Base-by-base conservation (phyloP, 768 basidiomycete species). In the Phaffia australis region DNA sequence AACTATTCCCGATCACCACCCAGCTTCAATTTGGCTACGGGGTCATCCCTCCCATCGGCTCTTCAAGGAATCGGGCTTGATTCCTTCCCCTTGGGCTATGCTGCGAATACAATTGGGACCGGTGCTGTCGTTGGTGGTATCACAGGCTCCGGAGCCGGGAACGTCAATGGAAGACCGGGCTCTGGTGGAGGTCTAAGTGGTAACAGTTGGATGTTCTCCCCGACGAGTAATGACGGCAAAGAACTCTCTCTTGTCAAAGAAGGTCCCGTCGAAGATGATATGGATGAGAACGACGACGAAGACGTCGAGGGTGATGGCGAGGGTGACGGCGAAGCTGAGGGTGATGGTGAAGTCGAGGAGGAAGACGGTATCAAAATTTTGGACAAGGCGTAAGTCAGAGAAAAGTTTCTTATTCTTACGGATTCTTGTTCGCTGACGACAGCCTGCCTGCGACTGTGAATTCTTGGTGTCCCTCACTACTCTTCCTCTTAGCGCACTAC, bases 401-500 rank as follows among this genome's bases (percentile, higher is more conserved):
- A 8, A n/a, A 23, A 1, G n/a, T 4, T 21, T 15, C 25, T 16
- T 25, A 18, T 29, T 59, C 19, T 49, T 23, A 30, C 9, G 2
- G 29, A n/a, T 23, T 25, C 29, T 6, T 2, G 30, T 47, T 19
- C 29, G 35, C 55, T 25, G 27, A 16, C 35, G 19, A 29, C 16
- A 18, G 18, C 7, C n/a, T 58, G 1, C 15, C 21, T 46, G 15
- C 8, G 2, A 48, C 27, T 46, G 7, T 21, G 14, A 56, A 11
- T 25, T 56, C 18, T 21, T 56, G 30, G 23, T 23, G 32, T 48
- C 1, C 19, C 19, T 48, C n/a, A 11, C 29, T 35, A 42, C 58
- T 21, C 3, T 56, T 27, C 51, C 56, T 69, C 23, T 16, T 70
- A 81, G 83, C 7, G 70, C 82, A 21, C 75, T 87, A 11, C 85